A percentile compares a stretch with the other conserved stretches of the same genome.
phyloP scores from a whole-genome alignment of 805 yeast species.

The Brettanomyces anomalus region DNA sequence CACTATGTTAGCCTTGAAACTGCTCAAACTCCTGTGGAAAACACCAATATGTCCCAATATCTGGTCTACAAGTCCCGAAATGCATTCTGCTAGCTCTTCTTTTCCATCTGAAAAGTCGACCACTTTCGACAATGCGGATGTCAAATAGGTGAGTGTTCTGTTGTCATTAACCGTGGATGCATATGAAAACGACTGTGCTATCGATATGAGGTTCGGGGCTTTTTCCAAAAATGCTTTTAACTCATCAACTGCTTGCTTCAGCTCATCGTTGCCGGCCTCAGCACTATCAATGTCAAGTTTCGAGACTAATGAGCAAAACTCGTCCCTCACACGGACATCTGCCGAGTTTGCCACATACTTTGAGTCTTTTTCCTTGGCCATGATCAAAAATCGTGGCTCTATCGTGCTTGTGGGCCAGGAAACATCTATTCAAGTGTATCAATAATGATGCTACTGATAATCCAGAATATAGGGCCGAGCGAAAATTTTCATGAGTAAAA shows the following conservation, averaged over 20 bases:
- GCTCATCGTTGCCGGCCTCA: conserved; percentile 13
- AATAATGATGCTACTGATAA: too few species aligned
- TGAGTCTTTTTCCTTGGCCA: conserved; percentile 7
- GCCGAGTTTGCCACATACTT: conserved; percentile 15
- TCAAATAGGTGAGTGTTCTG: conserved; percentile 34
- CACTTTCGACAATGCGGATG: conserved; percentile 33
- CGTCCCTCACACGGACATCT: conserved; percentile 8
- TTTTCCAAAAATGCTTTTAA: conserved; percentile 24
- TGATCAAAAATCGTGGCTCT: not conserved
- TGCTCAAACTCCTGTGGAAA: conserved; percentile 58
- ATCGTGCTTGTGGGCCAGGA: too few species aligned
- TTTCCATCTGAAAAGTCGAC: conserved; percentile 18
- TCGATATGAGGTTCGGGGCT: conserved; percentile 21
- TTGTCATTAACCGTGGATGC: conserved; percentile 44
- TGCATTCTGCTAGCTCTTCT: conserved; percentile 15
- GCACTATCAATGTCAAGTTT: conserved; percentile 7
- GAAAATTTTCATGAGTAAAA: too few species aligned
- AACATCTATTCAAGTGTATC: too few species aligned
- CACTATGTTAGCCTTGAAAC: conserved; percentile 47
- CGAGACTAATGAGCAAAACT: conserved; percentile 11
- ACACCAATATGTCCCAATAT: conserved; percentile 47
- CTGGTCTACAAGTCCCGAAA: conserved; percentile 36
- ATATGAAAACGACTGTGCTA: conserved; percentile 34
- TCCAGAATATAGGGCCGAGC: too few species aligned
- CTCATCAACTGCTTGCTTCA: not conserved